These are phyloP conservation scores for Cercospora sesami DNA, from an alignment of 2,329 filamentous ascomycete genomes.

Conservation along the genomic window DNA sequence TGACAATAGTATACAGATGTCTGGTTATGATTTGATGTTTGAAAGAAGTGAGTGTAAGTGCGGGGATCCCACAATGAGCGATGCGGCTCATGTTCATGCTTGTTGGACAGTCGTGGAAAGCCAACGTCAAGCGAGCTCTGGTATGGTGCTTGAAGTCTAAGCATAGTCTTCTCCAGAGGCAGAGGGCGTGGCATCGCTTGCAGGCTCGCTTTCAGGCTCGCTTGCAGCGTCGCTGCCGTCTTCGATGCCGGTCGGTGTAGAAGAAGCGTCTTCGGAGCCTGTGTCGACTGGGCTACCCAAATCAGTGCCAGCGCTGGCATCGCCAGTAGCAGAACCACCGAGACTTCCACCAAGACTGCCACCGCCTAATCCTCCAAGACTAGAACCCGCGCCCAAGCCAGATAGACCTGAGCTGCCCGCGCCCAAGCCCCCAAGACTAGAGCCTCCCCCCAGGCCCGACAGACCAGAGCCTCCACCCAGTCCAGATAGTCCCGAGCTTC, in stretches of 20 bases:
- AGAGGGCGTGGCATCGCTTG: neutral
- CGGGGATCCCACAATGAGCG: neutral
- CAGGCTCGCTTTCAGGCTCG: neutral
- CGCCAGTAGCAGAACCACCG: neutral
- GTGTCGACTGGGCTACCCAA: neutral
- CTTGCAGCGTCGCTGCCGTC: neutral
- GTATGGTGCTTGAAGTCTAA: neutral
- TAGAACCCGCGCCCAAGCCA: conserved; percentile 10
- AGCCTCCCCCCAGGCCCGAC: conserved; percentile 7
- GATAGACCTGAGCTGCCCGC: conserved; percentile 1
- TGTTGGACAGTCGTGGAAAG: neutral
- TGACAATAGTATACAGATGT: neutral
- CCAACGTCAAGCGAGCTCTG: neutral
- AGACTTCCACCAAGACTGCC: neutral
- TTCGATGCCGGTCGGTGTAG: neutral
- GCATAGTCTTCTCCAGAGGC: neutral
- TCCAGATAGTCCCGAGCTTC: neutral
- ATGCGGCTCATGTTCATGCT: neutral
- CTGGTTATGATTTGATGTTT: neutral
- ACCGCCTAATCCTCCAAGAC: neutral
- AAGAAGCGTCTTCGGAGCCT: neutral
- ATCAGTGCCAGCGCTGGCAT: neutral
- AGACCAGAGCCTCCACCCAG: conserved; percentile 3
- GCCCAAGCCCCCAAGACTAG: conserved; percentile 10
- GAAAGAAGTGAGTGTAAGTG: neutral